These are phyloP conservation scores for Pugionium cornutum DNA, from an alignment of 345 rosid species.

Conservation along the genomic window DNA sequence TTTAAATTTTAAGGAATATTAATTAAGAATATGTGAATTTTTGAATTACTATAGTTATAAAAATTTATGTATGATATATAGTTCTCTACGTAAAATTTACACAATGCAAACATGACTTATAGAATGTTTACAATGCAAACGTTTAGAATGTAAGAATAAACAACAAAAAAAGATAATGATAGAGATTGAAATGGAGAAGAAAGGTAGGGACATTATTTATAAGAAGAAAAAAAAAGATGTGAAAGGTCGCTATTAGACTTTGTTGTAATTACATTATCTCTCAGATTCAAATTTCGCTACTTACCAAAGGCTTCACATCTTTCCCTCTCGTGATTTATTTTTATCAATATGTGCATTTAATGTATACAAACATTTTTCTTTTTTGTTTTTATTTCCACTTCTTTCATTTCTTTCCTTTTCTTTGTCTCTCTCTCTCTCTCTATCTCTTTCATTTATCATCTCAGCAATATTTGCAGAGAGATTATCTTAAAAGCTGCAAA, in stretches of 20 bases:
- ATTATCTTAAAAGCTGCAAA: background rate
- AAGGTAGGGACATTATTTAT: conserved; percentile 33
- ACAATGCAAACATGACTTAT: no score
- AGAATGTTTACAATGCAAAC: no score
- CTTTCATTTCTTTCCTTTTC: background rate
- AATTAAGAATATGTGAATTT: no score
- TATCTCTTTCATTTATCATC: background rate
- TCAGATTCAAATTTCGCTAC: conserved; percentile 30
- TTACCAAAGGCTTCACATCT: conserved; percentile 32
- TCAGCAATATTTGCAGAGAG: background rate
- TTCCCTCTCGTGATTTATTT: conserved; percentile 22
- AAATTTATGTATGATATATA: no score
- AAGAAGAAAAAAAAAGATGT: conserved; percentile 28
- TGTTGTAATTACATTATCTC: conserved; percentile 28
- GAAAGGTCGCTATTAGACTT: conserved; percentile 32
- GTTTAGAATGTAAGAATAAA: no score
- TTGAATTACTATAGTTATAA: no score
- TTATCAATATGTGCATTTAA: no score
- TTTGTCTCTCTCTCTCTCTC: no score
- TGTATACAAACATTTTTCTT: background rate
- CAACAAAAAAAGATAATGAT: no score
- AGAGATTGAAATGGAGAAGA: conserved; percentile 16
- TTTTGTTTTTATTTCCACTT: no score
- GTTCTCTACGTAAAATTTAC: no score
- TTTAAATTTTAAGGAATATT: no score